phyloP scores from a whole-genome alignment of 306 rosid species.

The Glycine soja region DNA sequence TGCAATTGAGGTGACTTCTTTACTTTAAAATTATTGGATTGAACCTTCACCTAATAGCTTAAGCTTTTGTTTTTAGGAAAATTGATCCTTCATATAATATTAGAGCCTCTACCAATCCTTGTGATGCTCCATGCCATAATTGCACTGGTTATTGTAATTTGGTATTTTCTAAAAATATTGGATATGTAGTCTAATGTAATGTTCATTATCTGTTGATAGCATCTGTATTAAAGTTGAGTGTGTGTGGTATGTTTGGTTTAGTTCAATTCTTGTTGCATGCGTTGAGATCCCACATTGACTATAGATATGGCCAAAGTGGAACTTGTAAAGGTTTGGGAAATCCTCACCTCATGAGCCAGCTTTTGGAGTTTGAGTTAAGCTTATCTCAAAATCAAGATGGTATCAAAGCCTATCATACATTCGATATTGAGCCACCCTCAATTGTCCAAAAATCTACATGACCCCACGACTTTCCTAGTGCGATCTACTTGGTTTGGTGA shows the following conservation, averaged over 20 bases:
- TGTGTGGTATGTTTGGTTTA: not conserved
- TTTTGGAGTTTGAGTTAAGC: not conserved
- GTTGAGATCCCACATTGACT: not conserved
- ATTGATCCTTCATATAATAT: conserved; percentile 22
- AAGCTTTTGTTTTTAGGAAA: conserved; percentile 19
- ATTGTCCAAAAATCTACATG: not conserved
- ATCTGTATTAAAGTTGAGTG: conserved; percentile 6
- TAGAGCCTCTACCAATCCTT: conserved; percentile 24
- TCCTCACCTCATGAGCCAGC: not conserved
- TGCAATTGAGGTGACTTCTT: conserved; percentile 81
- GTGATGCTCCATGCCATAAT: conserved; percentile 20
- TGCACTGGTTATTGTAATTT: conserved; percentile 24
- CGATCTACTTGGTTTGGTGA: not conserved
- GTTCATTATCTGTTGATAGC: conserved; percentile 19
- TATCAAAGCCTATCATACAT: not conserved
- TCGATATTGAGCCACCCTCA: not conserved
- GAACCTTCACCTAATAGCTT: conserved; percentile 33
- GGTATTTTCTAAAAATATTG: conserved; percentile 27
- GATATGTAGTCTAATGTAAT: conserved; percentile 17
- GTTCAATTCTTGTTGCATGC: conserved; percentile 1
- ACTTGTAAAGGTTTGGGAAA: not conserved
- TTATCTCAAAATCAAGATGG: not conserved
- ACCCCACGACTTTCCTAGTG: not conserved
- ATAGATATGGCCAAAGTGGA: not conserved
- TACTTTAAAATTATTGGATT: conserved; percentile 20